Evolutionary conservation across 2,329 filamentous ascomycete species (phyloP), one percentile per base, ranked within the genome.

Genomic region (Celoporthe dispersa): DNA sequence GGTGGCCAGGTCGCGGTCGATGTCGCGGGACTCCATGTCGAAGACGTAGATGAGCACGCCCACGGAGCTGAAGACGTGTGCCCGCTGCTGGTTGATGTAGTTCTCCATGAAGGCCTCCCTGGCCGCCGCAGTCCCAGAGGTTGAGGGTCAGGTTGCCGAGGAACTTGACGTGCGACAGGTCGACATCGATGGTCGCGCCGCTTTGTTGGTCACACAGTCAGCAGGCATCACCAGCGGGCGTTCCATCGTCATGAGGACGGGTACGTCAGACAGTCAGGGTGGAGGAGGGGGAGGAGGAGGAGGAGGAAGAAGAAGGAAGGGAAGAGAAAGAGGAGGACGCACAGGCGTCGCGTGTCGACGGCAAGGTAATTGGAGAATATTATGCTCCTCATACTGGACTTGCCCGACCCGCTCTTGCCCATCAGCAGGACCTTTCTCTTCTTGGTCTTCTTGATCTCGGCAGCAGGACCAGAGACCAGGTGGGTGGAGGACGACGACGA

Each of bases 361-460:
- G 96, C 96, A 74, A 98, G 94, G 80, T 98, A 98, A 82, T 98
- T 98, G 85, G 93, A 97, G 83, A 99, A 99, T 80, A 99, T 98
- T 78, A 99, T 98, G 78, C 92, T 96, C 73, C 96, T 89, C 96
- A 99, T 99, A 69, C 94, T 98, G 57, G 94, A 98, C 83, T 99
- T 99, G 68, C 96, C 96, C 0, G 95, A 97, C 68, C 96, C 96
- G 73, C 93, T 97, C 84, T 98, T 98, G 75, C 96, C 96, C 96
- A 94, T 94, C 72, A 94, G 84, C 64, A 94, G 85, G 66, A 94
- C 92, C 86, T 94, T 94, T 84, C 93, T 93, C 86, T 94, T 94
- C 85, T 94, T 93, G 76, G 88, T 87, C 75, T 91, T 91, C 81
- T 88, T 89, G 73, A 89, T 82, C 78, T 88, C 86, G 74, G 76